Base-by-base conservation (phyloP, 164 flowering plant genomes). In the Stephania cephalantha region DNA sequence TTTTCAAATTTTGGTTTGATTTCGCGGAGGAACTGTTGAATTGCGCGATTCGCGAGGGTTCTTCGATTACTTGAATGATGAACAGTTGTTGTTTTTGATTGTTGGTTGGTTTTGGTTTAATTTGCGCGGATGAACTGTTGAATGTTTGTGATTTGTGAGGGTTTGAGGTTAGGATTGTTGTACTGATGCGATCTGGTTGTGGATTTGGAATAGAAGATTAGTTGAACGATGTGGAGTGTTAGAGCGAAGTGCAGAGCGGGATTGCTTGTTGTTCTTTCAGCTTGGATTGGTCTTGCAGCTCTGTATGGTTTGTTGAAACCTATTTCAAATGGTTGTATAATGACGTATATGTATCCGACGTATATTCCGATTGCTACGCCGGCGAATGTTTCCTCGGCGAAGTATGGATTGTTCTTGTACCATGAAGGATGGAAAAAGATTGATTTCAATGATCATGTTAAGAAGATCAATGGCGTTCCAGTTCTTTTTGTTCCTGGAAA, bases 391-490 rank as follows among this genome's bases (percentile, higher is more conserved):
- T 82, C 91, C 3, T 75, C 88, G 12, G 75, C 78, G 1, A 92
- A 86, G 78, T 94, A 94, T 70, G 97, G 91, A 6, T 69, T 96
- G 79, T 91, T 88, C 81, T 80, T 94, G 87, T 96, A 96, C 73
- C 98, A 96, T 71, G 99, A 96, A 87, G 99, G 99, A 1, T 96
- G 99, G 99, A 88, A 85, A 74, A 86, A 86, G 89, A 94, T 96
- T 65, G 97, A 96, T 82, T 94, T 89, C 68, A 58, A 80, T 31
- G 90, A 92, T 61, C 97, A 90, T 79, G 72, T 96, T 7, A 90
- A 89, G 85, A 85, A 87, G 81, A 89, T 94, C 30, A 87, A 74
- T 81, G 99, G 99, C 0, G 86, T 88, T 70, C 99, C 99, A 2
- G 95, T 96, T 55, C 91, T 96, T 81, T 92, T 94, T 75, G 88